Conservation (phyloP, 257 asterid genomes). For the Buddleja alternifolia region DNA sequence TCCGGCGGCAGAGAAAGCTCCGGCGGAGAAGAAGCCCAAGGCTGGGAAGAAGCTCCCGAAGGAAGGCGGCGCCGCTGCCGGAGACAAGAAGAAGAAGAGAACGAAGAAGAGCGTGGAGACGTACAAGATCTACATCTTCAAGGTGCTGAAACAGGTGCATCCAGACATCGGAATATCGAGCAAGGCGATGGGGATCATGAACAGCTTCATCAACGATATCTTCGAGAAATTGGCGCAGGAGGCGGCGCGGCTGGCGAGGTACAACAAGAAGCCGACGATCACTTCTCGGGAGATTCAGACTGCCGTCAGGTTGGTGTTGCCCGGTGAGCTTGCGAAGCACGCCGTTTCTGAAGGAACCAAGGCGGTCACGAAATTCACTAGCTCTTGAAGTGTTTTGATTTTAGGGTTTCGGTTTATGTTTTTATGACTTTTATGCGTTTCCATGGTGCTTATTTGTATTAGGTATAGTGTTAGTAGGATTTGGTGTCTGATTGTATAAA, state of each 20-base stretch:
- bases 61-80: slow-evolving; percentile 16
- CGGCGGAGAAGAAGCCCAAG: slow-evolving; percentile 28
- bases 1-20: slow-evolving; percentile 11
- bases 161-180: slow-evolving; percentile 71
- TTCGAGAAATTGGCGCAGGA: slow-evolving; percentile 67
- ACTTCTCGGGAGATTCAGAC: slow-evolving; percentile 70
- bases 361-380: slow-evolving; percentile 70
- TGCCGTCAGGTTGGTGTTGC: slow-evolving; percentile 59
- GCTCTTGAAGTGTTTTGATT: slow-evolving; percentile 38
- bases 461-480: no score
- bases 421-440: no score
- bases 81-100: slow-evolving; percentile 51
- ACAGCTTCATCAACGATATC: slow-evolving; percentile 68
- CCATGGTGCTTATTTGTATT: no score
- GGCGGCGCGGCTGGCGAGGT: slow-evolving; percentile 50
- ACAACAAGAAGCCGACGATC: slow-evolving; percentile 70
- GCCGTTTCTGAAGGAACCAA: slow-evolving; percentile 71
- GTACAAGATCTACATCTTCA: slow-evolving; percentile 63
- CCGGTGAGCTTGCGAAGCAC: slow-evolving; percentile 67
- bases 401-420: no score
- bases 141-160: slow-evolving; percentile 61
- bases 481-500: no score
- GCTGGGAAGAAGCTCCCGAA: slow-evolving; percentile 24
- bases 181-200: slow-evolving; percentile 78
- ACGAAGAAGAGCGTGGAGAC: slow-evolving; percentile 49